Base-by-base conservation (phyloP, 2,329 filamentous ascomycete species). In the Fusarium sp. region DNA sequence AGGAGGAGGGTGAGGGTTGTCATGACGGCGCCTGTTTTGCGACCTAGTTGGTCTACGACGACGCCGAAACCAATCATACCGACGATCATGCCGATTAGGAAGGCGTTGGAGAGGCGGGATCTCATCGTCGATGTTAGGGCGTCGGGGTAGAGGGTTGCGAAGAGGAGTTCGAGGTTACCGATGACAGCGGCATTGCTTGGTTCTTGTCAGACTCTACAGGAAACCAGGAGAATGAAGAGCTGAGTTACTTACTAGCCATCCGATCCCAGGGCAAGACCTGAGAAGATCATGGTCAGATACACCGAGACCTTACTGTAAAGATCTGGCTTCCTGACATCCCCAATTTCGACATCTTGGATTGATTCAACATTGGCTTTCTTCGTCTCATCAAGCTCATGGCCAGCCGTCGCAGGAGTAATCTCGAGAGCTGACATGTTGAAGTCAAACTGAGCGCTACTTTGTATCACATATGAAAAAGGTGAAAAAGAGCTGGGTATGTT, bases 21-120 rank as follows among this genome's bases (percentile, higher is more conserved):
- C 45, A 53, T 40, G 33, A 63, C 45, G 3, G 60, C 60, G 15
- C 60, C 60, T 14, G 60, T 63, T 14, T 63, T 63, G 26, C 60
- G 60, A 17, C 60, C 56, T 0, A 63, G 20, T 15, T 63, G 60
- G n/a, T 63, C 60, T 15, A 61, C 60, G 1, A 63, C 40, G 5
- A 63, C 56, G 12, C 60, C 60, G 3, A 63, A 63, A 8, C 56
- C 38, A 0, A 63, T 38, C 60, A 63, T 61, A 0, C 60, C 60
- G 4, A 53, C 45, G 0, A 63, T 63, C 60, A 63, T 63, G 6
- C 50, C 50, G 1, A 54, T 54, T 0, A 54, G 37, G 6, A 54
- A 54, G 7, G 50, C 50, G 12, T 54, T 54, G 3, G 50, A 54
- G 15, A 54, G 50, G 11, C 37, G 37, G 0, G 50, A 54, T 17